Evolutionary conservation across 768 basidiomycete genomes (phyloP).

Genomic region (Tephrocybe sp.): DNA sequence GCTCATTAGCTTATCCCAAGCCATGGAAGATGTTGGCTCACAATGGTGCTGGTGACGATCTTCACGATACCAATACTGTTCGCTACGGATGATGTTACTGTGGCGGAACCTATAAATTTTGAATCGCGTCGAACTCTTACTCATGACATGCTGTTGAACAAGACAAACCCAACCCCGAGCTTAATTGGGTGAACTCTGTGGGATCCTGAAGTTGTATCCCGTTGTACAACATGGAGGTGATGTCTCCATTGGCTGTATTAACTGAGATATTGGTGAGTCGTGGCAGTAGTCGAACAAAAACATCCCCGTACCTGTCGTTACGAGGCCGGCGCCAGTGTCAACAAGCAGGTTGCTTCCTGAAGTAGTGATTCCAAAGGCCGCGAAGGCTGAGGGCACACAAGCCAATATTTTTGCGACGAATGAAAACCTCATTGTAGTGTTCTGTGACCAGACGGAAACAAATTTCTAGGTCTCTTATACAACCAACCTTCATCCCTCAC

Average conservation of each 20-base stretch:
- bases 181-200: constrained; percentile 45
- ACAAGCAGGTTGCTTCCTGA: constrained; percentile 40
- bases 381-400: constrained; percentile 34
- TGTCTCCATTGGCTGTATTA: constrained; percentile 43
- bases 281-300: not conserved
- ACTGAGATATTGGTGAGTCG: constrained; percentile 23
- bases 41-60: constrained; percentile 44
- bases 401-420: constrained; percentile 21
- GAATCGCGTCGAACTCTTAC: not conserved
- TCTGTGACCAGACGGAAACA: not conserved
- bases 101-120: constrained; percentile 33
- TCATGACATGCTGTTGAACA: not conserved
- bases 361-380: constrained; percentile 46
- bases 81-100: constrained; percentile 37
- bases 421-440: constrained; percentile 23
- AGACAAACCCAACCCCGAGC: constrained; percentile 41
- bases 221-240: constrained; percentile 45
- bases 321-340: constrained; percentile 45
- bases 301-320: constrained; percentile 37
- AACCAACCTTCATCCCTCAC: no score
- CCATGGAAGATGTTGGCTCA: constrained; percentile 17
- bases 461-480: constrained; percentile 3
- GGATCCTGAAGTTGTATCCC: constrained; percentile 46
- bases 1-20: not conserved
- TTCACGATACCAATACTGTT: constrained; percentile 42